Evolutionary conservation across 2,329 filamentous ascomycete species (phyloP), one percentile per base, ranked within the genome.

Genomic region (Hawksworthiomyces lignivorus): DNA sequence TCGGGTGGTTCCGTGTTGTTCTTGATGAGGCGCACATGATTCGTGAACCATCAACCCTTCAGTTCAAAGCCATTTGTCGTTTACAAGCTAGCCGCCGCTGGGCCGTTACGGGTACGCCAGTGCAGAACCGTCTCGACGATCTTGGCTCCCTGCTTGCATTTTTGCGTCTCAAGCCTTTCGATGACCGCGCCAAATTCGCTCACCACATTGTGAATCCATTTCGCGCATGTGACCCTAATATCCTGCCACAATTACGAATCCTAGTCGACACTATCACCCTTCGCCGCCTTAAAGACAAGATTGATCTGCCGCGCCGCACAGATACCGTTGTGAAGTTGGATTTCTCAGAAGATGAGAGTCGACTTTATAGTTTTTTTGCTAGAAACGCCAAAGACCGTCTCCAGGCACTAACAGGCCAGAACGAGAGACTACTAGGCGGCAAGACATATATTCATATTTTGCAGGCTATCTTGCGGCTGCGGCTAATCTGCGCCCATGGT

Each of bases 31-130:
- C 89, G 1, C 92, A 98, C 59, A 85, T 85, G 62, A 97, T 98
- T 50, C 85, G 92, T 20, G 90, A 94, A 53, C 82, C 86, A 48
- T 76, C 72, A 4, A 90, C 88, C 1, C 69, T 84, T 30, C 84
- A 90, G 51, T 94, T 88, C 41, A 87, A 89, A 58, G 86, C 87
- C 4, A 86, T 92, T 17, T 89, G 87, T 50, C 75, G 78, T 17
- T 69, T 97, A 3, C 74, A 84, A 46, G 86, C 88, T 3, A 76
- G 85, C 55, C 79, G 89, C 24, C 82, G 89, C 26, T 98, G 92
- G 92, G 90, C 89, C 3, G 87, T 97, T n/a, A 97, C 92, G 0
- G 92, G 90, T 41, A 97, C 92, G 0, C 92, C 89, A 0, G 86
- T 97, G 8, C 90, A 97, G 62, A 98, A 98, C 56, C 82, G 86